Conservation (phyloP, 352 stramenopile species). For the Globisporangium iwayamae region DNA sequence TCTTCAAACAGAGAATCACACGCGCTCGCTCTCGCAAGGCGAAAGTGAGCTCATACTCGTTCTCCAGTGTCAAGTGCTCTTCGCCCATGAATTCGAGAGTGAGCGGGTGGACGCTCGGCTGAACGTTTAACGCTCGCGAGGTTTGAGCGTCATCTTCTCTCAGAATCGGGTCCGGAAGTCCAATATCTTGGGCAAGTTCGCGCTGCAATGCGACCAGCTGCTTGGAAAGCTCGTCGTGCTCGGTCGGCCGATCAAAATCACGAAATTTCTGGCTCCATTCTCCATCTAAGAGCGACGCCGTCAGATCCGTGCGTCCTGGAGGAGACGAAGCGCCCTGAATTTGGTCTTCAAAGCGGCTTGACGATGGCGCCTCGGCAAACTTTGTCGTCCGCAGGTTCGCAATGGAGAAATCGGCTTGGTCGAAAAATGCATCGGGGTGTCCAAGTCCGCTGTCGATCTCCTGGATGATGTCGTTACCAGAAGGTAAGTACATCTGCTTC, state of each 20-base stretch:
- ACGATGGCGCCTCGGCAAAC: constrained; percentile 18
- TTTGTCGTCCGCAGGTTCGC: constrained; percentile 14
- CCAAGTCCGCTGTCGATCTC: constrained; percentile 78
- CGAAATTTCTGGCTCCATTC: constrained; percentile 82
- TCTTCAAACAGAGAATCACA: constrained; percentile 69
- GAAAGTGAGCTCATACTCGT: constrained; percentile 75
- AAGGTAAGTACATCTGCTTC: constrained; percentile 81
- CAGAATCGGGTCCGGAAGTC: constrained; percentile 51
- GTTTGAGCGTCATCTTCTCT: constrained; percentile 70
- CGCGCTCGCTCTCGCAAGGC: constrained; percentile 59
- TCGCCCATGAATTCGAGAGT: constrained; percentile 86
- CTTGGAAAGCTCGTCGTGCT: constrained; percentile 79
- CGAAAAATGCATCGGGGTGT: constrained; percentile 15
- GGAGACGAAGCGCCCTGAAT: constrained; percentile 15
- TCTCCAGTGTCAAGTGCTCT: constrained; percentile 70
- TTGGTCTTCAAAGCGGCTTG: constrained; percentile 32
- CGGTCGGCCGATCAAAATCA: constrained; percentile 70
- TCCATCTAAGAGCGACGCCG: constrained; percentile 51
- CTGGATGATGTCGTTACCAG: constrained; percentile 80
- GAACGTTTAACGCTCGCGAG: constrained; percentile 53
- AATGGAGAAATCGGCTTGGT: constrained; percentile 20
- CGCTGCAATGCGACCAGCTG: constrained; percentile 65
- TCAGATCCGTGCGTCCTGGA: constrained; percentile 35
- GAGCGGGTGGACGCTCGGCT: constrained; percentile 68
- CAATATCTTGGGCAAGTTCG: constrained; percentile 74